Base-by-base conservation (phyloP, 1,284 basidiomycete genomes). In the Bondarzewia mesenterica region DNA sequence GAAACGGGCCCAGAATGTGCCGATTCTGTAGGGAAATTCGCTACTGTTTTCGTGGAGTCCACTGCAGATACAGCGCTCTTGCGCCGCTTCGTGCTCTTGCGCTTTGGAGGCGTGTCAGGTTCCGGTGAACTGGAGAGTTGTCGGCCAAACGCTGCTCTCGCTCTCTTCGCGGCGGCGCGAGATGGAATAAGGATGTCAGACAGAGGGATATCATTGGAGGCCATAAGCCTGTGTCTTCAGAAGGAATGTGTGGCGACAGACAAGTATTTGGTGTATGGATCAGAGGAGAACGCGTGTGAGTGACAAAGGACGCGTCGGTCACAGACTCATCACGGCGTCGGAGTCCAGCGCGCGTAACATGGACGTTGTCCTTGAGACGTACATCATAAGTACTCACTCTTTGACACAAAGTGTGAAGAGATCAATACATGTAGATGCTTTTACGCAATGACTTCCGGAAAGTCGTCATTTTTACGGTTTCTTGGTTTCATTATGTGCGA, bases 81-180 rank as follows among this genome's bases (percentile, higher is more conserved):
- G n/a, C n/a, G n/a, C n/a, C n/a, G 29, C n/a, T 32, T 32, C 12
- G 26, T 6, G 22, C 20, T 43, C 15, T 26, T 22, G 6, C 29
- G 44, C 10, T 10, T 15, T 18, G 27, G 26, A 16, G 18, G 27
- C 18, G 18, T 10, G 23, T 50, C 49, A 7, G 50, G 43, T n/a
- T 49, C 49, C 8, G 49, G 54, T 2, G 56, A 52, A 15, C 45
- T 46, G 35, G 54, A 54, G 8, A 54, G 46, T 43, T 23, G 49
- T 29, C 38, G 49, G 35, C 32, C 48, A 25, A 60, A n/a, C 55
- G 39, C 20, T 38, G 47, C 18, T 12, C 52, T 23, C 42, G 63
- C 60, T 44, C 56, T 60, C 38, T 50, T 56, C 15, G 60, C 59
- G 3, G 61, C 62, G 4, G 57, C 57, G 18, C 62, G 61, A 15